These are phyloP conservation scores for Ceratopteris richardii DNA, from an alignment of 75 land plant species.

Conservation along the genomic window DNA sequence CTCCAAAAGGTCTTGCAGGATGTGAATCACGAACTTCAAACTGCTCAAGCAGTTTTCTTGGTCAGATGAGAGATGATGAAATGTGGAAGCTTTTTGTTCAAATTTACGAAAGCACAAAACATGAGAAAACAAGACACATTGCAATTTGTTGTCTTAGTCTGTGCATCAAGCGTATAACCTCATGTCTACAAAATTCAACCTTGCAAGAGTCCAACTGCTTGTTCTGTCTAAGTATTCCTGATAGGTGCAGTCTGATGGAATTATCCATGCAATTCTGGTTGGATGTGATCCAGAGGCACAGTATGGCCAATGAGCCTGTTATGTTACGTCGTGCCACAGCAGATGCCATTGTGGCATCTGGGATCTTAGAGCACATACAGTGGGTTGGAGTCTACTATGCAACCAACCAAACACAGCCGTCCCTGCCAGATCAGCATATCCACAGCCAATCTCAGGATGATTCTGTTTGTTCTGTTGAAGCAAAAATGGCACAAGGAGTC, in stretches of 20 bases:
- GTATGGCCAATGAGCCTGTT: constrained; percentile 65
- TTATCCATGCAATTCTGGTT: constrained; percentile 34
- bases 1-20: not conserved
- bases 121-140: constrained; percentile 51
- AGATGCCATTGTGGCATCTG: constrained; percentile 67
- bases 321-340: constrained; percentile 78
- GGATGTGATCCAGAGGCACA: constrained; percentile 35
- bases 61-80: not conserved
- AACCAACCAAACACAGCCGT: constrained; percentile 6
- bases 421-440: no score
- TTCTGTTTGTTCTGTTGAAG: constrained; percentile 17
- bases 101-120: constrained; percentile 35
- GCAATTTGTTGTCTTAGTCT: constrained; percentile 70
- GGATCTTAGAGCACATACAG: constrained; percentile 51
- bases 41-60: no score
- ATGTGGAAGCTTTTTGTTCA: constrained; percentile 27
- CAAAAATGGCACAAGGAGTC: constrained; percentile 13
- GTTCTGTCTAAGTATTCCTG: not conserved
- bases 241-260: not conserved
- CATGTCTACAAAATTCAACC: not conserved
- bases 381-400: constrained; percentile 30
- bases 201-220: no score
- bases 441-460: no score
- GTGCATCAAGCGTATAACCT: constrained; percentile 41
- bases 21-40: no score